Conservation (phyloP, 192 early-diverging fungal genomes). For the Coemansia sp. region DNA sequence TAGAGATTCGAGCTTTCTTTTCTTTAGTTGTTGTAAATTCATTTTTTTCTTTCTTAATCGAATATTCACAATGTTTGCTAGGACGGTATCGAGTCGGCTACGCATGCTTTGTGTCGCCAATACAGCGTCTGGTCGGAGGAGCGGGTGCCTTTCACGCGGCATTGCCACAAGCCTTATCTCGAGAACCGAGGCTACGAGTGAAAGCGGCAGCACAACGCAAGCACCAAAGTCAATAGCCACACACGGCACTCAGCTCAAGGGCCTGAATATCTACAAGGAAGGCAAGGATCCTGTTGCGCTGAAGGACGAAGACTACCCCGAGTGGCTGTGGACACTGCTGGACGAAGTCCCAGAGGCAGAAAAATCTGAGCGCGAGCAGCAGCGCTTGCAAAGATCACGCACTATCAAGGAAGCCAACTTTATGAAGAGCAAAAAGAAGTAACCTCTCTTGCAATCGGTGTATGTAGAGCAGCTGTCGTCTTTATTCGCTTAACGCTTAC, state of each 20-base stretch:
- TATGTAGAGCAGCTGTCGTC: neutral
- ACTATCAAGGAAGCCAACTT: conserved; percentile 71
- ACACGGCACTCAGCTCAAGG: conserved; percentile 81
- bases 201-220: neutral
- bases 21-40: neutral
- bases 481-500: neutral
- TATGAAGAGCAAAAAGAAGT: conserved; percentile 75
- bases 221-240: conserved; percentile 56
- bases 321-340: conserved; percentile 89
- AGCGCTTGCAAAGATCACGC: conserved; percentile 61
- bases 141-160: neutral
- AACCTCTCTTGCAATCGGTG: neutral
- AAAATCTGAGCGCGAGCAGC: conserved; percentile 55
- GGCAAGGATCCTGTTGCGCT: conserved; percentile 82
- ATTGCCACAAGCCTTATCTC: neutral
- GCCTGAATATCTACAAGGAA: conserved; percentile 81
- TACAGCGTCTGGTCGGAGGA: neutral
- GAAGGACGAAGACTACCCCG: conserved; percentile 83
- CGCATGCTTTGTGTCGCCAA: neutral
- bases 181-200: neutral
- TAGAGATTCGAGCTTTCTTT: neutral
- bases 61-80: neutral
- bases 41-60: neutral
- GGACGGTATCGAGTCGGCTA: neutral
- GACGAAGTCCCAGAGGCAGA: conserved; percentile 46